Evolutionary conservation across 2,329 filamentous ascomycete species (phyloP).

Genomic region (Calonectria ilicicola): DNA sequence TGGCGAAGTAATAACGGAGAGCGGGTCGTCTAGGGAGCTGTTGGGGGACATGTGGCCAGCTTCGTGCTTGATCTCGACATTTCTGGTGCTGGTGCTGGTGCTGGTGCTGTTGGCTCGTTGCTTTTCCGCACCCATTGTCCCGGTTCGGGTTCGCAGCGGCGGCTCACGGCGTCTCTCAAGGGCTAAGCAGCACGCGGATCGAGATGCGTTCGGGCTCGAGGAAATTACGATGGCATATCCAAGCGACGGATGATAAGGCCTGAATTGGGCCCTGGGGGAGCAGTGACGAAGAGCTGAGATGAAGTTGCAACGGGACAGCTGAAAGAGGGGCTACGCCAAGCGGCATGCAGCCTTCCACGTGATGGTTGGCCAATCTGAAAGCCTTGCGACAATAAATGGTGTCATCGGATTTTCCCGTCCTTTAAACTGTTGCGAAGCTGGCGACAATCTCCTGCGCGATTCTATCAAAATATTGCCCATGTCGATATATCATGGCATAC

Average conservation of each 20-base stretch:
- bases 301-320: slow-evolving; percentile 7
- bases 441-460: not conserved
- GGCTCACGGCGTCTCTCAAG: not conserved
- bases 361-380: slow-evolving; percentile 8
- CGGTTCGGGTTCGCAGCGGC: not conserved
- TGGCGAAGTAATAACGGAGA: not conserved
- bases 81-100: not conserved
- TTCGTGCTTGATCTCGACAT: not conserved
- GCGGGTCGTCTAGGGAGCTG: not conserved
- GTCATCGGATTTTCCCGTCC: not conserved
- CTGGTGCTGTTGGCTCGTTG: not conserved
- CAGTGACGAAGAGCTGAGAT: not conserved
- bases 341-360: slow-evolving; percentile 10
- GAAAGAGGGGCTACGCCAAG: slow-evolving; percentile 10
- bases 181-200: not conserved
- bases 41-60: not conserved
- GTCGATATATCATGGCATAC: not conserved
- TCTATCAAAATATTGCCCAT: not conserved
- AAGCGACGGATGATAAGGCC: not conserved
- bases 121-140: not conserved
- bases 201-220: not conserved
- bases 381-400: not conserved
- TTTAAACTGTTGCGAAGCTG: not conserved
- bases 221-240: not conserved
- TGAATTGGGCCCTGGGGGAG: not conserved